Evolutionary conservation across 2,329 filamentous ascomycete species (phyloP).

Genomic region (Penicillium psychrosexuale): DNA sequence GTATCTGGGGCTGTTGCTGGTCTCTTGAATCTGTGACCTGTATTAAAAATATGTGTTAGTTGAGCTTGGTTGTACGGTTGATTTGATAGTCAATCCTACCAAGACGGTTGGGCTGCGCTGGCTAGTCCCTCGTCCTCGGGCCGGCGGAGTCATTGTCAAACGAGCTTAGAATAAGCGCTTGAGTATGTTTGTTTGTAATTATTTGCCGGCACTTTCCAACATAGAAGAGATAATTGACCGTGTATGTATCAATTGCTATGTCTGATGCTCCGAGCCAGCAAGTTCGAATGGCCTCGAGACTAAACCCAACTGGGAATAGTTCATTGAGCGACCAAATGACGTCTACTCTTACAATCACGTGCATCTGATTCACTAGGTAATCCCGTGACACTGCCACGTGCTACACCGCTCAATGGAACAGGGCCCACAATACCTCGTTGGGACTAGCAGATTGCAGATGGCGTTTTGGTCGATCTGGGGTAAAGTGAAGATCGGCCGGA

Average conservation of each 20-base stretch:
- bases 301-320: conserved; percentile 8
- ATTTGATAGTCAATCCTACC: conserved; percentile 27
- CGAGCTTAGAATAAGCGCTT: not conserved
- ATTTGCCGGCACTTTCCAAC: not conserved
- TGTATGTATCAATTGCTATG: not conserved
- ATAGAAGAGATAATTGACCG: not conserved
- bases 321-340: not conserved
- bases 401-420: not conserved
- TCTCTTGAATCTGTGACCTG: conserved; percentile 47
- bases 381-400: conserved; percentile 21
- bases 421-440: not conserved
- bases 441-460: not conserved
- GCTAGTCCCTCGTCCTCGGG: conserved; percentile 31
- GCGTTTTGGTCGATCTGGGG: conserved; percentile 21
- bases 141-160: conserved; percentile 28
- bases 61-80: conserved; percentile 1
- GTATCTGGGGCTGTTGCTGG: conserved; percentile 30
- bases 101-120: conserved; percentile 47
- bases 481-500: conserved; percentile 13
- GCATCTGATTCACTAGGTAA: not conserved
- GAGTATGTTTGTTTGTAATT: not conserved
- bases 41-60: conserved; percentile 10
- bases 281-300: conserved; percentile 1
- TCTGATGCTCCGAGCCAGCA: conserved; percentile 8
- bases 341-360: conserved; percentile 4